phyloP scores from a whole-genome alignment of 2,329 filamentous ascomycete species.

The Pyricularia grisea region DNA sequence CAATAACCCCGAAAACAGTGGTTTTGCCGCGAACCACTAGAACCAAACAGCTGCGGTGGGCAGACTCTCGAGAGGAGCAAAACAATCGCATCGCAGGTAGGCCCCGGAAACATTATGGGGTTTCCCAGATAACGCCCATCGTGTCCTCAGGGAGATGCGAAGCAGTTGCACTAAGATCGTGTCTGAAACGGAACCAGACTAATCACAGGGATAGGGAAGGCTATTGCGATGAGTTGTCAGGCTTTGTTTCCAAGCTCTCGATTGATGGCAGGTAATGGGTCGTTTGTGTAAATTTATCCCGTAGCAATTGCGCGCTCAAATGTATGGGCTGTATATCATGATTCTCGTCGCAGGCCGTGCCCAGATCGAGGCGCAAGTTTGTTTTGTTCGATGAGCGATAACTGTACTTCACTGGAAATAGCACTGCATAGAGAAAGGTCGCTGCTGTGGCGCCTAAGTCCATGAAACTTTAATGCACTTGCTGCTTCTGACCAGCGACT shows the following conservation, averaged over 20 bases:
- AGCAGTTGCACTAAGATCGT: not conserved
- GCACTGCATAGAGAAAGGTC: not conserved
- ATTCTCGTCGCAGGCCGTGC: not conserved
- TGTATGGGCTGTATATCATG: not conserved
- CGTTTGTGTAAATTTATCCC: not conserved
- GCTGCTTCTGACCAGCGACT: not conserved
- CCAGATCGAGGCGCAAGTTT: not conserved
- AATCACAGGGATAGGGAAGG: not conserved
- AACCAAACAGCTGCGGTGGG: not conserved
- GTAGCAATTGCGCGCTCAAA: not conserved
- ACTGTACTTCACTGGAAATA: not conserved
- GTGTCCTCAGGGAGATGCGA: not conserved
- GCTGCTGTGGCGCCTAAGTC: not conserved
- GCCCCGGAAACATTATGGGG: not conserved
- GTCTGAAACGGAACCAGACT: not conserved
- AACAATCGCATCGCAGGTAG: not conserved
- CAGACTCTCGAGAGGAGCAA: not conserved
- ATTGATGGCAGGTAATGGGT: not conserved
- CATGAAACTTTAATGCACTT: not conserved
- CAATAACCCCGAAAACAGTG: not conserved
- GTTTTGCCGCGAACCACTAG: not conserved
- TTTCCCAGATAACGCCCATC: not conserved
- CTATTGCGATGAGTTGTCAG: not conserved
- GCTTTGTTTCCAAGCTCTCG: not conserved
- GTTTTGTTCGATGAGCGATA: not conserved